Evolutionary conservation across 805 yeast species (phyloP), one percentile per base, ranked within the genome.

Genomic region (Lachancea thermotolerans): DNA sequence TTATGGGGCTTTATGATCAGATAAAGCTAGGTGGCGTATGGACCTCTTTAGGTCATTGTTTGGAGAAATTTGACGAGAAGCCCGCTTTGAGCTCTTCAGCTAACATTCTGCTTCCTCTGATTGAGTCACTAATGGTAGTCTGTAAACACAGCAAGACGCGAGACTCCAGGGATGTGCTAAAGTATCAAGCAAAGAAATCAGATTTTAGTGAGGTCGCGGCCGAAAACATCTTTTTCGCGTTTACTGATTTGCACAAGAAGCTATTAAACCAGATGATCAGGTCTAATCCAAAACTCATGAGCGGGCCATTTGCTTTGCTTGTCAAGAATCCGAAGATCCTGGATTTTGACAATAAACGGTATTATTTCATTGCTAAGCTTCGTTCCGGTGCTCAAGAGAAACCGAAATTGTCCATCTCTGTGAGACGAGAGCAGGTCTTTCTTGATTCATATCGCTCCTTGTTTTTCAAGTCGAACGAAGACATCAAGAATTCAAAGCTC

Each of bases 41-140:
- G 98, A 85, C 81, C 34, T 85, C 89, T 0, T 71, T 87, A 39
- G 83, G 93, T 66, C 85, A 78, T 41, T 81, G 87, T 52, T 68
- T 88, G 55, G 65, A 78, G 35, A 71, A 74, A 5, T 68, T 85
- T 47, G 91, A 82, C 56, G 79, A 75, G 17, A 74, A 76, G 35
- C 71, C 75, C 12, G 70, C 71, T 12, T 66, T 82, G 51, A 68
- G 77, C 17, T 79, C 79, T 38, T 78, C 87, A 37, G 89, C 95
- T 0, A 83, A 95, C 1, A 82, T 86, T 1, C 66, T 90, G 18
- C 69, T 91, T 18, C 97, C 98, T 0, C 65, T 89, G 49, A 87
- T 91, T 49, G 99, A 91, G 61, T 81, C 96, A 0, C 70, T 93
- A 46, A 88, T 93, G 95, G 95, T 91, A 41, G 93, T 93, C n/a